Percentiles rank a stretch among this genome's conserved stretches.
Conservation (phyloP, 2,329 filamentous ascomycete genomes). For the Cladosporium sp. region DNA sequence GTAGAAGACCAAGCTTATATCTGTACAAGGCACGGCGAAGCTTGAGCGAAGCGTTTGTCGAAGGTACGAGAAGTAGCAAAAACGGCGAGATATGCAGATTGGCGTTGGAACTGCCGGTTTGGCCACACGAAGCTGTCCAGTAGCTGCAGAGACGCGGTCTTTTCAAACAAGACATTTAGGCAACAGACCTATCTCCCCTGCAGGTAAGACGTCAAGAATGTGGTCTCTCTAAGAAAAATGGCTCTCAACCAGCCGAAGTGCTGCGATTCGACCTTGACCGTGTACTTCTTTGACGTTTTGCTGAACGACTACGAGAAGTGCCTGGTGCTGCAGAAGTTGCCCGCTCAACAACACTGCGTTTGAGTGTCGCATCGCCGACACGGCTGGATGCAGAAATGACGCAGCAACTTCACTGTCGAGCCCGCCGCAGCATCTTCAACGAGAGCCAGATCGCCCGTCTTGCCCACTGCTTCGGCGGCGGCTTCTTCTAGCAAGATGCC, state of each 20-base stretch:
- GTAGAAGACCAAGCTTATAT: too few relatives aligned
- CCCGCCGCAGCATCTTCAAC: constrained; percentile 51
- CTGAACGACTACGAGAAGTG: constrained; percentile 4
- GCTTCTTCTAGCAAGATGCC: constrained; percentile 73
- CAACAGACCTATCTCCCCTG: too few relatives aligned
- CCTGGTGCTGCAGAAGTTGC: background rate
- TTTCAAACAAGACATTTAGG: too few relatives aligned
- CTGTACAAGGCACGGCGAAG: too few relatives aligned
- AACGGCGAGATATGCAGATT: too few relatives aligned
- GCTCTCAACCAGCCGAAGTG: background rate
- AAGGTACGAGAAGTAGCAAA: too few relatives aligned
- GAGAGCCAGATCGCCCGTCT: constrained; percentile 66
- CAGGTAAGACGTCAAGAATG: too few relatives aligned
- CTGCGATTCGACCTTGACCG: background rate
- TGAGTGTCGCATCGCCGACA: background rate
- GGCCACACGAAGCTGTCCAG: too few relatives aligned
- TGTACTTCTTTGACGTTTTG: background rate
- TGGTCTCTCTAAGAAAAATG: too few relatives aligned
- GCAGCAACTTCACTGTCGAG: background rate
- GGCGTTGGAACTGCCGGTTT: too few relatives aligned
- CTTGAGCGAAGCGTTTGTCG: too few relatives aligned
- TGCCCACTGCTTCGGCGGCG: constrained; percentile 56
- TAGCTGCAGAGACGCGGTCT: too few relatives aligned
- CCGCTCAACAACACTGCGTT: constrained; percentile 4
- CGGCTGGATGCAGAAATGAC: background rate